Percentiles rank a stretch among this genome's conserved stretches.
phyloP scores from a whole-genome alignment of 1,139 yeast species.

The Geotrichum klebahnii region DNA sequence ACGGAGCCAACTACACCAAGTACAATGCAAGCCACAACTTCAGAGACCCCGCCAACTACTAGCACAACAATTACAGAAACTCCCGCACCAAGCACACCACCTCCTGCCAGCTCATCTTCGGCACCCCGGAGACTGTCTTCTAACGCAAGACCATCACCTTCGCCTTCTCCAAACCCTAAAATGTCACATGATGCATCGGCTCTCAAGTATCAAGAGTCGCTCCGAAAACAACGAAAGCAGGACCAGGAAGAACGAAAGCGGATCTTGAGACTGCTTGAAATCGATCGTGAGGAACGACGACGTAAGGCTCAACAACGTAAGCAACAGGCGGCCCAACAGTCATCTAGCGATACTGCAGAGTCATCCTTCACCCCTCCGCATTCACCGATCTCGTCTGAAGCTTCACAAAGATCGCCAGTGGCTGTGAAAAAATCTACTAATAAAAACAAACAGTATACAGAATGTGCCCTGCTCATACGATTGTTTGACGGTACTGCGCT shows the following conservation, averaged over 20 bases:
- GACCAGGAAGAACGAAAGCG: conserved; percentile 53
- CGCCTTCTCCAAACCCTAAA: neutral
- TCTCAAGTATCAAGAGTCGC: conserved; percentile 43
- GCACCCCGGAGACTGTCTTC: neutral
- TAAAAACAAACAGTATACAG: conserved; percentile 21
- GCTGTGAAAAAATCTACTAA: neutral
- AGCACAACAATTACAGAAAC: neutral
- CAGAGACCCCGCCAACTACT: neutral
- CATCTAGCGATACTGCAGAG: too few species aligned
- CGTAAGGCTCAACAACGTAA: conserved; percentile 17
- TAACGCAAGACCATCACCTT: neutral
- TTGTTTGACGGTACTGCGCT: conserved; percentile 54
- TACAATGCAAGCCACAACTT: neutral
- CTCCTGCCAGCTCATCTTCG: neutral
- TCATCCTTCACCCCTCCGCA: conserved; percentile 10
- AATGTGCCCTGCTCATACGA: conserved; percentile 50
- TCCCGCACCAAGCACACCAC: neutral
- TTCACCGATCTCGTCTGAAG: neutral
- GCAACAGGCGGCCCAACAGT: conserved; percentile 11
- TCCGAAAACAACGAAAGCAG: conserved; percentile 41
- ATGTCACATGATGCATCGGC: conserved; percentile 12
- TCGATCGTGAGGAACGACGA: conserved; percentile 50
- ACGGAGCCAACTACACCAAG: neutral
- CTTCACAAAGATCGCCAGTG: neutral
- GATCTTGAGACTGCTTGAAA: conserved; percentile 48